Evolutionary conservation across 345 rosid genomes (phyloP), one percentile per base, ranked within the genome.

Genomic region (Hypericum perforatum): DNA sequence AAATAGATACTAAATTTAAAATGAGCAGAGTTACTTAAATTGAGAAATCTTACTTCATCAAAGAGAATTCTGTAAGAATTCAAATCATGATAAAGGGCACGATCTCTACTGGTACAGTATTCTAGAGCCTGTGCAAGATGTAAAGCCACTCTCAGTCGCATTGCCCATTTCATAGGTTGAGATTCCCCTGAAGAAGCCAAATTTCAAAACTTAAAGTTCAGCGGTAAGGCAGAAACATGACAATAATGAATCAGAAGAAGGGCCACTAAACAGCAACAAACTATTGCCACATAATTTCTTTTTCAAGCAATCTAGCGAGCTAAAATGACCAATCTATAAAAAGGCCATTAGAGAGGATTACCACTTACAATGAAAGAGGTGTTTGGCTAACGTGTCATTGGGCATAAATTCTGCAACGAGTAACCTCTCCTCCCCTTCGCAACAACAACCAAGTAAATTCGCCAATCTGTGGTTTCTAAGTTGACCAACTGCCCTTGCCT

Each of bases 391-490:
- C 36, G 78, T 70, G 22, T 74, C 78, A 61, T 74, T 74, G 57
- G 75, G 73, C 78, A 74, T 63, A 60, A 62, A 74, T 56, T 74
- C 78, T 12, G 78, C 60, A 50, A 74, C 59, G 10, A 74, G 75
- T 39, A 74, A 63, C 66, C 78, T 67, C 67, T 74, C 78, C 6
- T 74, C 75, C 37, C 75, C 75, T 67, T 74, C 75, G 60, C 70
- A 70, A 49, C 78, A 74, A 64, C 72, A 74, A 14, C 78, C 78
- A 36, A 74, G 64, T 61, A 74, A 70, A 62, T 74, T 74, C 43
- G 75, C 75, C 62, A 74, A 63, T 62, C 73, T 70, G 37, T 70
- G 65, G 46, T 55, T 70, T 43, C 78, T 72, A 10, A 74, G 78
- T 65, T 60, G 75, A 46, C 78, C 78, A 5, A 74, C 78, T 11